Conservation (phyloP, 2,329 filamentous ascomycete genomes). For the Dothistroma pini region DNA sequence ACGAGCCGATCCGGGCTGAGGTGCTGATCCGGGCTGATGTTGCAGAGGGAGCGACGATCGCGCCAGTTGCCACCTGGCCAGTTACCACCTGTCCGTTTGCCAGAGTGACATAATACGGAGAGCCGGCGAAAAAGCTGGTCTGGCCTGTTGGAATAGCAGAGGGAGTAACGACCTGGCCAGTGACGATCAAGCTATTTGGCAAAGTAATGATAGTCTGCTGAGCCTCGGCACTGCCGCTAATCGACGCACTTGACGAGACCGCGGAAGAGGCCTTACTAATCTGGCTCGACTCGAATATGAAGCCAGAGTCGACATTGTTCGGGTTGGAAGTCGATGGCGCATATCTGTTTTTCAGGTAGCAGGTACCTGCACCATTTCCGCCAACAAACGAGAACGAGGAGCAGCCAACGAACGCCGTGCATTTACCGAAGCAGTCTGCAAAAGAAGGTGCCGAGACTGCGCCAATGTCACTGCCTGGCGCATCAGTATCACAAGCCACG, state of each 20-base stretch:
- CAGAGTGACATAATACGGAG: neutral
- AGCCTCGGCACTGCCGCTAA: neutral
- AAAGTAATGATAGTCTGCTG: neutral
- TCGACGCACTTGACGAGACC: neutral
- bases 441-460: slow-evolving; percentile 1
- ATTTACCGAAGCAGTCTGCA: slow-evolving; percentile 14
- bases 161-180: neutral
- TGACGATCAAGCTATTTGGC: neutral
- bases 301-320: slow-evolving; percentile 2
- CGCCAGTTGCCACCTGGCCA: neutral
- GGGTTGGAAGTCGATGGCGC: neutral
- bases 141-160: neutral
- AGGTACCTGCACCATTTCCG: slow-evolving; percentile 15
- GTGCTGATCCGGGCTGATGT: too few species aligned
- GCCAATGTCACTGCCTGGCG: slow-evolving; percentile 8
- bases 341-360: slow-evolving; percentile 18
- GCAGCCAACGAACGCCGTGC: slow-evolving; percentile 17
- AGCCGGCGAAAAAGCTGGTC: neutral
- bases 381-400: slow-evolving; percentile 21
- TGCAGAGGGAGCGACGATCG: too few species aligned
- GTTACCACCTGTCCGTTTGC: neutral
- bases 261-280: neutral
- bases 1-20: too few species aligned
- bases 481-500: slow-evolving; percentile 10
- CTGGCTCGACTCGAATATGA: neutral